Evolutionary conservation across 2,329 filamentous ascomycete genomes (phyloP).

Genomic region (Amesomyces nigricolor): DNA sequence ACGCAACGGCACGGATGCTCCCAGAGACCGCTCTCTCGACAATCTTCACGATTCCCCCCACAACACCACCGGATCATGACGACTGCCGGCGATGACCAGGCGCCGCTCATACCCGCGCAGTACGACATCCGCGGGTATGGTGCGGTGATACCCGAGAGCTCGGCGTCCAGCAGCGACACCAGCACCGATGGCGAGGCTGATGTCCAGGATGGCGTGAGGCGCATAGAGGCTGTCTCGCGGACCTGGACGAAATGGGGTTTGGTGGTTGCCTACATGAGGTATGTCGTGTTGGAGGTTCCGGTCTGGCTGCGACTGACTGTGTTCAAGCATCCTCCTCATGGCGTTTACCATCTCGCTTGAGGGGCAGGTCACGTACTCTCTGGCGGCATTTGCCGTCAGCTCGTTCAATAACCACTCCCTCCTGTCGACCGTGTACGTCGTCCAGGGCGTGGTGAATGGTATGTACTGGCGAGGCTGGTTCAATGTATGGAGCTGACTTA

Average conservation of each 20-base stretch:
- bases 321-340: conserved; percentile 47
- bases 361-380: conserved; percentile 54
- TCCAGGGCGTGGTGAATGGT: conserved; percentile 60
- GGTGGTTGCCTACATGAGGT: conserved; percentile 30
- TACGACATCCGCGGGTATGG: conserved; percentile 11
- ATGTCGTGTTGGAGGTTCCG: neutral
- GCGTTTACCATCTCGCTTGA: conserved; percentile 63
- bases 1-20: neutral
- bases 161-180: neutral
- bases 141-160: conserved; percentile 1
- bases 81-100: conserved; percentile 1
- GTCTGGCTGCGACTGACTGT: conserved; percentile 11
- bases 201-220: conserved; percentile 31
- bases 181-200: conserved; percentile 11
- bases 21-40: neutral
- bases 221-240: conserved; percentile 31
- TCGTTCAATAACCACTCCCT: conserved; percentile 58
- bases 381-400: conserved; percentile 59
- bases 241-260: conserved; percentile 31
- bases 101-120: conserved; percentile 2
- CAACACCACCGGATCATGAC: conserved; percentile 4
- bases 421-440: conserved; percentile 58
- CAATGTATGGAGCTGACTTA: neutral
- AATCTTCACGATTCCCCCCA: neutral
- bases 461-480: conserved; percentile 6